Conservation (phyloP, 163 green algal species). For the Volvox carteri region DNA sequence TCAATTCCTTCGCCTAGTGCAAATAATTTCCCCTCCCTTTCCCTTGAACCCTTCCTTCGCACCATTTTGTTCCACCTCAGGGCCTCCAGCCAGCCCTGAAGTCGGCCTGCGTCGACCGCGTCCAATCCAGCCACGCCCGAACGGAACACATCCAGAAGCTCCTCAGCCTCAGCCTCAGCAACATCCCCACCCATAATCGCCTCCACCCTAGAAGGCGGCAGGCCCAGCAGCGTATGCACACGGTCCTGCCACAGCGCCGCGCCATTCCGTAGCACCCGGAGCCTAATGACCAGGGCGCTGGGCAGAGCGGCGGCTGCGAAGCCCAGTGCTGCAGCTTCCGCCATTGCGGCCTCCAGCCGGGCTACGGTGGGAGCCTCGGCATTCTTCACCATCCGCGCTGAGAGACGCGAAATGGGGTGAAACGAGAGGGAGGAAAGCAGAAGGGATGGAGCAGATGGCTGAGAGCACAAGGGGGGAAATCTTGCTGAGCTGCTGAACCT, state of each 20-base stretch:
- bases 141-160: constrained; percentile 26
- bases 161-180: constrained; percentile 17
- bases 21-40: no score
- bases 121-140: constrained; percentile 1
- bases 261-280: background rate
- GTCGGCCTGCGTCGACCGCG: background rate
- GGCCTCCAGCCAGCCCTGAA: constrained; percentile 36
- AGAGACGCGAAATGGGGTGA: background rate
- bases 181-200: background rate
- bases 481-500: no score
- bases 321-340: constrained; percentile 32
- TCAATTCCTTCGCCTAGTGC: no score
- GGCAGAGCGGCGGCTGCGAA: constrained; percentile 20
- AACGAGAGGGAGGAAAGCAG: no score
- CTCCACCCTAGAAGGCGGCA: background rate
- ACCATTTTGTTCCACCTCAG: constrained; percentile 33
- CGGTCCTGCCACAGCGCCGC: constrained; percentile 1
- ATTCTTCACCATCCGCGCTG: constrained; percentile 21
- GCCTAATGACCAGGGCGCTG: background rate
- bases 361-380: background rate
- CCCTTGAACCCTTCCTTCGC: no score
- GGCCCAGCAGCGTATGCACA: constrained; percentile 6
- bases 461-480: no score
- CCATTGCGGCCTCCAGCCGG: background rate
- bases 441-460: no score